A percentile compares a stretch with the other conserved stretches of the same genome.
phyloP scores from a whole-genome alignment of 176 grass and related monocot genomes.

The Elymus sibiricus region DNA sequence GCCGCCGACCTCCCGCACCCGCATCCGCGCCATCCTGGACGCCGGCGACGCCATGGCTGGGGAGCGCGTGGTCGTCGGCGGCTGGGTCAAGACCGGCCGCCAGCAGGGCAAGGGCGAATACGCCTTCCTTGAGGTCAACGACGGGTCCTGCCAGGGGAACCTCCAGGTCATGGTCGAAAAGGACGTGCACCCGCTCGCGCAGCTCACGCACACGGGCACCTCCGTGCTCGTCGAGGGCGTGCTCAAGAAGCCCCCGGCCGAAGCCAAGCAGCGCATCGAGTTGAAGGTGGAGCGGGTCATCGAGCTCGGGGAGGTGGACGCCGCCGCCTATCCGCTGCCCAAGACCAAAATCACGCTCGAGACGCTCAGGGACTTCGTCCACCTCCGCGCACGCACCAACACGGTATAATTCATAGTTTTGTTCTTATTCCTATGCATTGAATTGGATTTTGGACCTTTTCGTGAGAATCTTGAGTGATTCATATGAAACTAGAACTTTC shows the following conservation, averaged over 20 bases:
- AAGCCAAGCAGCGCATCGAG: conserved; percentile 80
- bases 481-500: too few species aligned
- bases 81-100: conserved; percentile 76
- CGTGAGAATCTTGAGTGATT: neutral
- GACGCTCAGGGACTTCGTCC: conserved; percentile 72
- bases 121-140: conserved; percentile 89
- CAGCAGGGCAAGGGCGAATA: conserved; percentile 70
- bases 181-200: conserved; percentile 47
- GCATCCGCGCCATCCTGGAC: conserved; percentile 33
- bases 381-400: conserved; percentile 83
- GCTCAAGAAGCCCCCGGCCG: conserved; percentile 71
- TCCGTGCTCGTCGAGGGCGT: conserved; percentile 79
- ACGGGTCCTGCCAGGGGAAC: conserved; percentile 74
- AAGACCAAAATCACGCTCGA: conserved; percentile 81
- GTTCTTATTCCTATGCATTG: neutral
- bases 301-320: conserved; percentile 75
- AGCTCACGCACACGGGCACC: conserved; percentile 72
- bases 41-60: conserved; percentile 34
- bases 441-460: neutral
- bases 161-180: conserved; percentile 79
- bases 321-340: conserved; percentile 70
- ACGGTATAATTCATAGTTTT: conserved; percentile 42
- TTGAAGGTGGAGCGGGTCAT: conserved; percentile 59
- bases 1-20: conserved; percentile 28
- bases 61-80: conserved; percentile 57